Evolutionary conservation across 768 basidiomycete genomes (phyloP), one percentile per base, ranked within the genome.

Genomic region (Epithele typhae): DNA sequence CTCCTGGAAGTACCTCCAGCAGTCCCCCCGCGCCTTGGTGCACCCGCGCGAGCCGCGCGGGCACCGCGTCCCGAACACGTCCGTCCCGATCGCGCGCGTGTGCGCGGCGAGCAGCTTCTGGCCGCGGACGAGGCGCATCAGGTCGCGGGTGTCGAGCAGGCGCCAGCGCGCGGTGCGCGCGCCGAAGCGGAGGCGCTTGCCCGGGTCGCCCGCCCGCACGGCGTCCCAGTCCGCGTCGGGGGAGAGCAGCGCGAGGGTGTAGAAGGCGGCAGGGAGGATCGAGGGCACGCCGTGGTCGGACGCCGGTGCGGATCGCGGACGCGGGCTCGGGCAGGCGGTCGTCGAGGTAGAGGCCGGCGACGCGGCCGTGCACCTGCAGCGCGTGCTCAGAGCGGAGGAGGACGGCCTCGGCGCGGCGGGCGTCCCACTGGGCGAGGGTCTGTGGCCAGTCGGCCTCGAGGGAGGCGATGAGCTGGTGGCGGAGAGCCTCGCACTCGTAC

Each of bases 391-490:
- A 60, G 51, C 61, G 61, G 19, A 55, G 55, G 48, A 60, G 47
- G 38, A 57, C 50, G 35, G 53, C 50, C 45, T 63, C 61, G 33
- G 58, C 48, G 37, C 58, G 57, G 21, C 59, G 59, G 5, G 58
- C 54, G 55, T 64, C 62, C 62, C 60, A 61, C 44, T 64, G 57
- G 10, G 54, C 57, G 48, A 63, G 60, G 19, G 62, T 61, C 40
- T 57, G 59, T 8, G 68, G 68, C 68, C 68, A 69, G 54, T 68
- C 66, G 14, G 64, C 64, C 43, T 62, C 58, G 46, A 68, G 49
- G 47, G 60, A 59, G 38, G 60, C 48, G 44, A 64, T 55, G 49
- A 69, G 58, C 22, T 65, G 61, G 9, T 59, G 47, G 19, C 63
- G 57, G 17, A 69, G 55, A 14, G 61, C 48, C 35, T 66, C 64